Base-by-base conservation (phyloP, 2,329 filamentous ascomycete species). In the Hypoxylon sp. region DNA sequence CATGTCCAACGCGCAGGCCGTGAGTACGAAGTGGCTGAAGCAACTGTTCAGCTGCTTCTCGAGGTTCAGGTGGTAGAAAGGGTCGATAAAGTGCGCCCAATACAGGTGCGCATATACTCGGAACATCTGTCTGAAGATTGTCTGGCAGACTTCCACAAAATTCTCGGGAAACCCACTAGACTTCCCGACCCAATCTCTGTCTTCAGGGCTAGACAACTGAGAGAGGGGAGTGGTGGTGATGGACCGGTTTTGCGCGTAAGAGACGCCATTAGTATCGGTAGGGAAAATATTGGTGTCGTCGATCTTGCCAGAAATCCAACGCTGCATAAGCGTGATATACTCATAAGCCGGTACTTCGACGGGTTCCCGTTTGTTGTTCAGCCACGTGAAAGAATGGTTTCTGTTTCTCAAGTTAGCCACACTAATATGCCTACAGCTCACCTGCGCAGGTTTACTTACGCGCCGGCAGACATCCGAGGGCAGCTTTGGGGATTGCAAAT, bases 51-150 rank as follows among this genome's bases (percentile, higher is more conserved):
- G 85, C 73, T 93, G 90, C 77, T 94, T 91, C 78, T 91, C 90
- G 8, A 91, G 82, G 81, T 92, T 93, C 70, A 95, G 85, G 78
- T 94, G 90, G 81, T 93, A 95, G 80, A 94, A 93, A 4, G 91
- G 91, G 71, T 93, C 91, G 65, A 90, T 83, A 80, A 93, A 99
- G 80, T 99, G 96, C 61, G 94, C 93, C 87, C 97, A 97, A 84
- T 99, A 99, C 66, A 99, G 89, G 80, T 99, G 96, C 50, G 96
- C 91, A 77, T 99, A 99, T 73, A 97, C 95, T 64, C 96, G 92
- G 85, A 99, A 98, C 91, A 99, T 98, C 81, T 97, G 96, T 74
- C 94, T 91, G 83, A 97, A 95, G 75, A 97, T 96, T 70, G 91
- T 91, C 83, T 96, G 94, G 83, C 95, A 96, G 72, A 97, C 94